Evolutionary conservation across 2,329 filamentous ascomycete genomes (phyloP).

Genomic region (Diaporthe eres): DNA sequence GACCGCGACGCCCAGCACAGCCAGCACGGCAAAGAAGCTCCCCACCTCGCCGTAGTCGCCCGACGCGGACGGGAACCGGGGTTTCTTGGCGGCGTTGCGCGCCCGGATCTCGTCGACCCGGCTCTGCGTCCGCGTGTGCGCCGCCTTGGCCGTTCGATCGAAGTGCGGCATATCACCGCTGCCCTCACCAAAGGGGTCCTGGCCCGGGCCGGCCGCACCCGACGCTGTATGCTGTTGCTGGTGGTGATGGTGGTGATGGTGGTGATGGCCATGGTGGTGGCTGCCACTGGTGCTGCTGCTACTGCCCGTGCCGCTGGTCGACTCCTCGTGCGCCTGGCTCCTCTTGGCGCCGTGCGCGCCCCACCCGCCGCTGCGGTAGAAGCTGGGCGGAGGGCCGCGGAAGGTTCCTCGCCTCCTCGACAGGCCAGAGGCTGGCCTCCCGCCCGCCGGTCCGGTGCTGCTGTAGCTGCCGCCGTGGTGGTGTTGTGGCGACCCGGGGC

Average conservation of each 20-base stretch:
- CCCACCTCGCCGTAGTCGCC: conserved; percentile 49
- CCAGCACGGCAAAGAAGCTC: conserved; percentile 65
- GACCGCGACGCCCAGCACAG: conserved; percentile 62
- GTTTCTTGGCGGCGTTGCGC: conserved; percentile 50
- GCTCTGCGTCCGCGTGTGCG: conserved; percentile 82
- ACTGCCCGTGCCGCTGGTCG: conserved; percentile 48
- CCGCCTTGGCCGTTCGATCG: conserved; percentile 72
- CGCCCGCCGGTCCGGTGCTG: conserved; percentile 75
- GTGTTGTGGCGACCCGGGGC: conserved; percentile 40
- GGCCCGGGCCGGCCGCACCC: conserved; percentile 73
- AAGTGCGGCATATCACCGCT: conserved; percentile 79
- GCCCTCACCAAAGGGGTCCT: conserved; percentile 58
- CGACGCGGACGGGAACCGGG: conserved; percentile 53
- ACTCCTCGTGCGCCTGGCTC: conserved; percentile 64
- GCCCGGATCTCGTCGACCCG: conserved; percentile 66
- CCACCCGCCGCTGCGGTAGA: conserved; percentile 87
- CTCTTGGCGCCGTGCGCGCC: conserved; percentile 74
- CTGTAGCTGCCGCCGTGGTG: conserved; percentile 59
- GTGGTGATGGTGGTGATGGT: not conserved
- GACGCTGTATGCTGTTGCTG: conserved; percentile 31
- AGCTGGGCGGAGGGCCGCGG: conserved; percentile 88
- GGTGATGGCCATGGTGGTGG: conserved; percentile 42
- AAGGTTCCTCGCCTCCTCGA: conserved; percentile 83
- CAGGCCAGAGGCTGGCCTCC: conserved; percentile 84
- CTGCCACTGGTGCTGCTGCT: not conserved